Conservation (phyloP, 768 basidiomycete genomes). For the Collybia mongolica region DNA sequence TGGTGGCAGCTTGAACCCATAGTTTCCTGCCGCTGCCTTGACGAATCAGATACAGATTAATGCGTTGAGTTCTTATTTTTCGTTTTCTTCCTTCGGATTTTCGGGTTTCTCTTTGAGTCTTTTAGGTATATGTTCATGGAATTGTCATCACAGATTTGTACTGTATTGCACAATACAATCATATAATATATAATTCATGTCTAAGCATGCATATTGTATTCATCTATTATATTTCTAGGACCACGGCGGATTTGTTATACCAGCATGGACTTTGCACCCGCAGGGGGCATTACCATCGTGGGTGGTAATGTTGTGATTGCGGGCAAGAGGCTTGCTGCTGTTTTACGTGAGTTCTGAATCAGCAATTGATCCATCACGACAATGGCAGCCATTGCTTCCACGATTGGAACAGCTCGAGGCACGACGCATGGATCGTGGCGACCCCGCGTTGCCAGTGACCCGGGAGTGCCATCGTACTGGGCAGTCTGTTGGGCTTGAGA, state of each 20-base stretch:
- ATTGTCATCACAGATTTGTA: not conserved
- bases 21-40: conserved; percentile 59
- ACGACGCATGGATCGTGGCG: conserved; percentile 98
- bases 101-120: not conserved
- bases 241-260: not conserved
- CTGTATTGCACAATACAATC: not conserved
- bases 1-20: conserved; percentile 72
- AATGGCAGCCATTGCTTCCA: conserved; percentile 95
- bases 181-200: not conserved
- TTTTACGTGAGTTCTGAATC: conserved; percentile 81
- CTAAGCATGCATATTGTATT: not conserved
- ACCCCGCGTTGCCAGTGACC: conserved; percentile 86
- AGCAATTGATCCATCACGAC: conserved; percentile 94
- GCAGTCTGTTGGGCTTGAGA: conserved; percentile 88
- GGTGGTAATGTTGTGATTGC: conserved; percentile 86
- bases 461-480: conserved; percentile 89
- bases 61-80: conserved; percentile 7
- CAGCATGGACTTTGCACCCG: not conserved
- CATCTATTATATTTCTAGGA: conserved; percentile 1
- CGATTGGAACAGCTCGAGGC: conserved; percentile 95
- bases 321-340: conserved; percentile 77
- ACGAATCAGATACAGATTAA: conserved; percentile 50
- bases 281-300: conserved; percentile 76
- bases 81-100: not conserved
- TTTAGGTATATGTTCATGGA: not conserved